Evolutionary conservation across 2,329 filamentous ascomycete genomes (phyloP), one percentile per base, ranked within the genome.

Genomic region (Fusarium citri): DNA sequence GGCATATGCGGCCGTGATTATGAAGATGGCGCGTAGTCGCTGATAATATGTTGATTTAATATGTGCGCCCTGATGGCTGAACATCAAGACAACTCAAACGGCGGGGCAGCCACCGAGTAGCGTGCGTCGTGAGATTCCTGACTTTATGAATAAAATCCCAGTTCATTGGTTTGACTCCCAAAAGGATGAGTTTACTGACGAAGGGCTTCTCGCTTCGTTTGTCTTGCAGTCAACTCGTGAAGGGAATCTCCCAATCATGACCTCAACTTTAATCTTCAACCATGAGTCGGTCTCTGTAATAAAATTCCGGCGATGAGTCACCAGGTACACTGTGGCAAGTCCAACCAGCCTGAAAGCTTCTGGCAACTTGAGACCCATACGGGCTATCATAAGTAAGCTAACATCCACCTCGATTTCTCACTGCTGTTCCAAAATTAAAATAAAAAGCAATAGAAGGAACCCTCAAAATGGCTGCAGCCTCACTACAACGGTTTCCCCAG

Each of bases 341-440:
- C 34, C 34, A 10, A 9, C 6, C 5, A 37, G n/a, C 3, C 9
- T 10, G 16, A 11, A 37, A 37, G 3, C 9, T 37, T 37, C 16
- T n/a, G 34, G 34, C 9, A 11, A 37, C 5, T 37, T 6, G 11
- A 11, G n/a, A 0, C n/a, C 18, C 18, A 2, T 2, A 4, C 0
- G 11, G 16, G 9, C 34, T 5, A 37, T 11, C 11, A n/a, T 11
- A 37, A n/a, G 5, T 1, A 37, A 3, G 15, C 9, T 0, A 11
- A 37, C 34, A 37, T 18, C 5, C 9, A n/a, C 9, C 34, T 3
- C 34, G 18, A 10, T n/a, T 37, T 37, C 18, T 2, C 34, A 37
- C n/a, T 7, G 5, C 34, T n/a, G 18, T n/a, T n/a, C 16, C 34
- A 3, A 11, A 37, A n/a, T 9, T n/a, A n/a, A n/a, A n/a, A n/a